Percentiles rank a stretch among this genome's conserved stretches.
phyloP scores from a whole-genome alignment of 1,139 yeast species.

The Yamadazyma sp. region DNA sequence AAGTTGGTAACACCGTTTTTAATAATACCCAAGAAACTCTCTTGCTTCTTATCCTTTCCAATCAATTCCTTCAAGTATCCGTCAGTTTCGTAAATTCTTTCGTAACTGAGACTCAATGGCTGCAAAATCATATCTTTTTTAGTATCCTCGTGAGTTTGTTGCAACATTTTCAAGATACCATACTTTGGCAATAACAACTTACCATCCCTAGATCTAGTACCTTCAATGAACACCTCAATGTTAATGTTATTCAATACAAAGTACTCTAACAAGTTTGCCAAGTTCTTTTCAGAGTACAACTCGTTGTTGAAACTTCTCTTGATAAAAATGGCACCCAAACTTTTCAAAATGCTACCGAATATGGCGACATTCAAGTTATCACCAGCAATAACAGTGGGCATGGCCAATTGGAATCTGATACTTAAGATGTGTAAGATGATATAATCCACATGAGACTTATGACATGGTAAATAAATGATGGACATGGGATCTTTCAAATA shows the following conservation, averaged over 20 bases:
- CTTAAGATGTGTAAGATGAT: slow-evolving; percentile 60
- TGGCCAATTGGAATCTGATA: slow-evolving; percentile 55
- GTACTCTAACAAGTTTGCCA: slow-evolving; percentile 55
- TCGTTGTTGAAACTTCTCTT: slow-evolving; percentile 49
- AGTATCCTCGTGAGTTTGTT: slow-evolving; percentile 44
- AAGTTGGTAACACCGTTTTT: slow-evolving; percentile 36
- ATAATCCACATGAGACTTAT: slow-evolving; percentile 67
- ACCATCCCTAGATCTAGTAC: slow-evolving; percentile 68
- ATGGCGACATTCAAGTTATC: slow-evolving; percentile 66
- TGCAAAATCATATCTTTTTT: slow-evolving; percentile 47
- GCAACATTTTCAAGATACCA: slow-evolving; percentile 56
- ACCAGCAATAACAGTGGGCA: slow-evolving; percentile 67
- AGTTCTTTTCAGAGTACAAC: slow-evolving; percentile 56
- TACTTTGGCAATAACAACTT: slow-evolving; percentile 63
- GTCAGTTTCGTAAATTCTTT: slow-evolving; percentile 66
- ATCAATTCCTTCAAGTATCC: slow-evolving; percentile 60
- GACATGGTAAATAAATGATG: slow-evolving; percentile 48
- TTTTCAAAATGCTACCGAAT: slow-evolving; percentile 48
- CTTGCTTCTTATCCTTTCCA: slow-evolving; percentile 59
- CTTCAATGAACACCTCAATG: slow-evolving; percentile 66
- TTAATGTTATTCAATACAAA: slow-evolving; percentile 51
- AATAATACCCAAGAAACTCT: slow-evolving; percentile 37
- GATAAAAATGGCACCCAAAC: slow-evolving; percentile 49
- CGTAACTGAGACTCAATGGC: slow-evolving; percentile 64
- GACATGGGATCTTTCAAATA: slow-evolving; percentile 46